These are phyloP conservation scores for Russula lepida DNA, from an alignment of 768 basidiomycete species.

Conservation along the genomic window DNA sequence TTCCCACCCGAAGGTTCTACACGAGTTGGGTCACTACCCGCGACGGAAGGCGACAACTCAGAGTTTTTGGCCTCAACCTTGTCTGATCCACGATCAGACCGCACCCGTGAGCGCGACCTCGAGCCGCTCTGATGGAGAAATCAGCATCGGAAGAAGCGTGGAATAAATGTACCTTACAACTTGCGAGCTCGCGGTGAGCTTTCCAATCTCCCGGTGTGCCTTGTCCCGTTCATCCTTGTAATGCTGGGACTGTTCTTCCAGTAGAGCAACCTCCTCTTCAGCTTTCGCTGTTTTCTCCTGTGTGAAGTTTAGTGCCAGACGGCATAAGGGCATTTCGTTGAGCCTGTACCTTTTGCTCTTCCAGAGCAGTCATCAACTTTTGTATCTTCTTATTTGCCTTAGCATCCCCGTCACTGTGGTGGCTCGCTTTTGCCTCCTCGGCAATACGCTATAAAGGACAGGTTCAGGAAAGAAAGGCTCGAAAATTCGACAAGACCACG, in stretches of 20 bases:
- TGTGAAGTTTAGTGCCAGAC: not conserved
- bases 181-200: slow-evolving; percentile 1
- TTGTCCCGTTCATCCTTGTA: slow-evolving; percentile 17
- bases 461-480: not conserved
- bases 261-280: slow-evolving; percentile 15
- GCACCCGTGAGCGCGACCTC: not conserved
- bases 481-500: not conserved
- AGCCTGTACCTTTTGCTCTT: slow-evolving; percentile 22
- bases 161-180: not conserved
- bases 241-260: slow-evolving; percentile 11
- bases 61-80: not conserved
- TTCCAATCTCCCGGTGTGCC: slow-evolving; percentile 22
- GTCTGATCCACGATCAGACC: not conserved
- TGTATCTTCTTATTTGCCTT: slow-evolving; percentile 28
- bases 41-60: not conserved
- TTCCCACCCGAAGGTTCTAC: not conserved
- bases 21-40: not conserved
- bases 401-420: slow-evolving; percentile 24
- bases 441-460: not conserved
- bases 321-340: not conserved
- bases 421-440: slow-evolving; percentile 1
- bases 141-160: not conserved
- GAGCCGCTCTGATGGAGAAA: not conserved
- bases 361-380: slow-evolving; percentile 23
- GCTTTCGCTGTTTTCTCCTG: slow-evolving; percentile 25